Evolutionary conservation across 148 eudicot genomes (phyloP), one percentile per base, ranked within the genome.

Genomic region (Spergularia bocconei): DNA sequence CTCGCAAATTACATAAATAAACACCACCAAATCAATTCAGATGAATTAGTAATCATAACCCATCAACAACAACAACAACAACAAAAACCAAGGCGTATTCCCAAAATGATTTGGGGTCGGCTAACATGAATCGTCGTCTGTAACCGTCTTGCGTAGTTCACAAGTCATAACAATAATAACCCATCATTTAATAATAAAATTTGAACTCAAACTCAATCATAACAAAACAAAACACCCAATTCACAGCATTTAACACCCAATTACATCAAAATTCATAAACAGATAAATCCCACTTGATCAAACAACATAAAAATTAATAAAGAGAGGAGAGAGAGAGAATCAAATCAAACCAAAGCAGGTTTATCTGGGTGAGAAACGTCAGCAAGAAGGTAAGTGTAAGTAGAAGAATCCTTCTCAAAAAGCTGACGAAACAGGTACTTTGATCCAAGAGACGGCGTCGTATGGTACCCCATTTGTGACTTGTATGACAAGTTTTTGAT

Each of bases 381-480:
- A 50, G 98, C 98, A 60, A 95, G 92, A 75, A 95, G 98, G 77
- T 95, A 95, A 70, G 98, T 92, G 63, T 85, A 95, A 54, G 98
- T 95, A 14, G 88, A 90, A 13, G 97, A 95, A 2, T 92, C 98
- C 82, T 90, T 90, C 91, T 94, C 98, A 57, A 95, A 95, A 4
- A 95, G 92, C 86, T 95, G 98, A 0, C 97, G 84, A 74, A 95
- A 89, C 69, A 95, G 69, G 57, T 87, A 86, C 84, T 85, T 90
- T 7, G 85, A 78, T 5, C 76, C 47, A 66, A 47, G 62, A 67
- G 95, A 87, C 77, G 90, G 80, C 69, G 91, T 82, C 67, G 91
- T 17, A 67, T 84, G 86, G 39, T 81, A 82, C 57, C 77, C 84
- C 95, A 88, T 90, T 75, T 66, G 78, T 20, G 83, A 80, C 23